Base-by-base conservation (phyloP, 2,329 filamentous ascomycete species). In the Colletotrichum endophyticum region DNA sequence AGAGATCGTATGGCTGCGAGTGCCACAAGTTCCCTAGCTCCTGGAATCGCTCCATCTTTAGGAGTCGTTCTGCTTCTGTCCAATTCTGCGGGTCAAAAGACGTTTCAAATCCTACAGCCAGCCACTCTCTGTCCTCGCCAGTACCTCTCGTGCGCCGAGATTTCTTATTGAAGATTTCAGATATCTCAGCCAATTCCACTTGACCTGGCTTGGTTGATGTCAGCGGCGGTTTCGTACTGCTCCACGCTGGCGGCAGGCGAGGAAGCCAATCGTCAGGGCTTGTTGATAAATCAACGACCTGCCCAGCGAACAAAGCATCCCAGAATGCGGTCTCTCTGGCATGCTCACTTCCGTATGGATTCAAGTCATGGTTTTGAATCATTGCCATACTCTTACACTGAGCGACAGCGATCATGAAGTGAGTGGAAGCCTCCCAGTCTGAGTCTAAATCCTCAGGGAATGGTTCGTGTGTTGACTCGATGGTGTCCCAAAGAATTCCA, bases 401-500 rank as follows among this genome's bases (percentile, higher is more conserved):
- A 2, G 12, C 69, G 49, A 71, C 61, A 28, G 19, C 34, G 8
- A 53, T n/a, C 57, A 71, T 56, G 44, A 71, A 64, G 5, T 32
- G 25, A 16, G 69, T 66, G 19, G 69, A 71, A 34, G 27, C 22
- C 57, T 62, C 30, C 69, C 56, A 71, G 16, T 56, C 15, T 5
- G 36, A 64, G 19, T 36, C 27, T 27, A 56, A 61, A n/a, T 57
- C 28, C 9, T 28, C 57, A 9, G 61, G 57, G 9, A 71, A 71
- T n/a, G 57, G 25, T 4, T 64, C 22, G 22, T 53, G 19, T 64
- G 25, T 64, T 16, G 27, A 53, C 36, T 25, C 15, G 27, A 66
- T 71, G 16, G 19, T 56, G 11, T 71, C 69, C 69, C 69, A 71
- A 7, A 56, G 12, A 0, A 71, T n/a, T 8, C 69, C 69, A 27